phyloP scores from a whole-genome alignment of 2,329 filamentous ascomycete species.

The Fonsecaea pedrosoi region DNA sequence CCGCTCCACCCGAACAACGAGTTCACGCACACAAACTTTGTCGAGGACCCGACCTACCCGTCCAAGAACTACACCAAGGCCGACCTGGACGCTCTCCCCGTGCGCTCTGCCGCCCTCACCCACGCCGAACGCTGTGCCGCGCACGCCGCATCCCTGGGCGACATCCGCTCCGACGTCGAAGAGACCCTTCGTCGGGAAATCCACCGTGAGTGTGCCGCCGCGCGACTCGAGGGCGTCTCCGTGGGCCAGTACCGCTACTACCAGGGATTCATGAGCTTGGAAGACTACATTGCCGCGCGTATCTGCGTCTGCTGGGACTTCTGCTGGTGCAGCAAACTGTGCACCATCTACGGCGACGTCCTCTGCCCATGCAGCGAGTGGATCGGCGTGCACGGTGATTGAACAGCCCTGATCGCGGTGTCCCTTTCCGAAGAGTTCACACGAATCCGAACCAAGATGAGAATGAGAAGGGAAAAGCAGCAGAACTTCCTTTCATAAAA shows the following conservation, averaged over 20 bases:
- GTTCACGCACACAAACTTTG: conserved; percentile 34
- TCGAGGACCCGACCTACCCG: conserved; percentile 26
- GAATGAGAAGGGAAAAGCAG: not conserved
- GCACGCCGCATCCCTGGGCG: conserved; percentile 3
- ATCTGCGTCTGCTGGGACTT: conserved; percentile 39
- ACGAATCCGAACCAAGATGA: not conserved
- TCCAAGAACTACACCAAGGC: conserved; percentile 24
- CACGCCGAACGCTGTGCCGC: conserved; percentile 22
- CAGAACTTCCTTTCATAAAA: no score
- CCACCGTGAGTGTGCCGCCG: conserved; percentile 35
- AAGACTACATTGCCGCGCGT: conserved; percentile 34
- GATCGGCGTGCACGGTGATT: conserved; percentile 26
- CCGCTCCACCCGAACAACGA: conserved; percentile 30
- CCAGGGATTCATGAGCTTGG: conserved; percentile 38
- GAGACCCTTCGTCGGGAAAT: conserved; percentile 33
- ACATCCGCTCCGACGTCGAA: conserved; percentile 22
- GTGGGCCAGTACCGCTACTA: conserved; percentile 39
- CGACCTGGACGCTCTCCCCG: conserved; percentile 22
- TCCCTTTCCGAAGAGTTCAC: no score
- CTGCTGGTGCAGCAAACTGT: conserved; percentile 38
- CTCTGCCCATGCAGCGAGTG: conserved; percentile 37
- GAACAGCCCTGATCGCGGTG: not conserved
- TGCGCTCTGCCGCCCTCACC: conserved; percentile 18
- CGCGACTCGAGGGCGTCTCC: conserved; percentile 35
- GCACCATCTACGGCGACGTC: conserved; percentile 38